phyloP scores from a whole-genome alignment of 805 yeast genomes.

The Zygosaccharomyces bailii region DNA sequence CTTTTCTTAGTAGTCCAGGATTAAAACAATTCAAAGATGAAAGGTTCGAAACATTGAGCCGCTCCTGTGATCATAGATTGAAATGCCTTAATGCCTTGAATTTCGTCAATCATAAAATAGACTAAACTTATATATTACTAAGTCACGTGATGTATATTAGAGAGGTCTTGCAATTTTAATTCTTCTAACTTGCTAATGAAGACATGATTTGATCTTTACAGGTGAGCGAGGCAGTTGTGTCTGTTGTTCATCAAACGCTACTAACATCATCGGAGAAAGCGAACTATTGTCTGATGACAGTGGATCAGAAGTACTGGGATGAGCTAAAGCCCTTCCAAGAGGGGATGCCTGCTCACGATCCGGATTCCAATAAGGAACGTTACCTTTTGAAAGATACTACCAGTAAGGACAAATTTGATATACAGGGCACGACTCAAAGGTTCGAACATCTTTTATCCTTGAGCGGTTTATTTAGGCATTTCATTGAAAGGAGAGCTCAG shows the following conservation, averaged over 20 bases:
- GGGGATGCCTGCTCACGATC: constrained; percentile 23
- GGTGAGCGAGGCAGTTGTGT: too few relatives aligned
- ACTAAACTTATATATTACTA: too few relatives aligned
- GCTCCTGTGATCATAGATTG: too few relatives aligned
- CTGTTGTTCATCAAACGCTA: not conserved
- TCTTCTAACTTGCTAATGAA: constrained; percentile 5
- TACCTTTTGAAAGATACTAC: constrained; percentile 29
- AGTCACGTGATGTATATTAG: constrained; percentile 1
- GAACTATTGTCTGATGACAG: constrained; percentile 13
- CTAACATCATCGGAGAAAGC: not conserved
- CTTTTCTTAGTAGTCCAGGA: too few relatives aligned
- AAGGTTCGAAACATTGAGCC: too few relatives aligned
- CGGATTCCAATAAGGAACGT: constrained; percentile 23
- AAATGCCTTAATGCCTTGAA: too few relatives aligned
- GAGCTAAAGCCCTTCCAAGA: constrained; percentile 27
- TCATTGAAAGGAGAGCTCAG: constrained; percentile 60
- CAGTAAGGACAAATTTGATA: constrained; percentile 41
- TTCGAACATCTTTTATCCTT: constrained; percentile 64
- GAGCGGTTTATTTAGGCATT: constrained; percentile 64
- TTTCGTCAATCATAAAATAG: too few relatives aligned
- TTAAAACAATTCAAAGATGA: too few relatives aligned
- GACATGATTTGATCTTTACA: not conserved
- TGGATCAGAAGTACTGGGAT: constrained; percentile 25
- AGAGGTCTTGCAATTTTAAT: constrained; percentile 6
- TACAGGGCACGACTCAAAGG: constrained; percentile 59